Conservation (phyloP, 345 rosid genomes). For the Tarenaya hassleriana region DNA sequence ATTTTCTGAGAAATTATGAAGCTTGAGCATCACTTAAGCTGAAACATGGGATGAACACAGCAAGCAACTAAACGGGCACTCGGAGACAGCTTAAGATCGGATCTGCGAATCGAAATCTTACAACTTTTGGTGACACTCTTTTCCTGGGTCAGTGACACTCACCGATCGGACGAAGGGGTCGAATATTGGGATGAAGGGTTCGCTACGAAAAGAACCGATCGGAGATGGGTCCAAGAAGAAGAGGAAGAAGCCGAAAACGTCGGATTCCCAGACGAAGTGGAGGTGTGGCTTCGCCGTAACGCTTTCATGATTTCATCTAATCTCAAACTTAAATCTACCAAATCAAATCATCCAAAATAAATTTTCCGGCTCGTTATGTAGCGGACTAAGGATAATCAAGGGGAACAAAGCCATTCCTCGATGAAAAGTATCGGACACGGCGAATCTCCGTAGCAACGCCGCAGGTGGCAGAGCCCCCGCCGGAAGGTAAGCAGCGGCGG, state of each 20-base stretch:
- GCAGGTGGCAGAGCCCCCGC: slow-evolving; percentile 16
- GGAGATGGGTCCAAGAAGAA: slow-evolving; percentile 59
- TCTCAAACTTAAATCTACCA: slow-evolving; percentile 5
- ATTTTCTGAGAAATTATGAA: neutral
- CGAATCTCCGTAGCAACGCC: slow-evolving; percentile 21
- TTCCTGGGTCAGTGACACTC: slow-evolving; percentile 10
- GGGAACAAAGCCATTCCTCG: neutral
- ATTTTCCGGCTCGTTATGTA: slow-evolving; percentile 6
- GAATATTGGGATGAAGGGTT: no score
- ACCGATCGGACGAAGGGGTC: no score
- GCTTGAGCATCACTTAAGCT: slow-evolving; percentile 7
- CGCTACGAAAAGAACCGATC: no score
- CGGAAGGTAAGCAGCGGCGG: slow-evolving; percentile 20
- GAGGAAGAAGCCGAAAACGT: slow-evolving; percentile 58
- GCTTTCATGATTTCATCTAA: slow-evolving; percentile 53
- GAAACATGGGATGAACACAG: slow-evolving; percentile 1
- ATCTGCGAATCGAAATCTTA: slow-evolving; percentile 18
- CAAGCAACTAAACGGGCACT: slow-evolving; percentile 28
- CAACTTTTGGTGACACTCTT: neutral
- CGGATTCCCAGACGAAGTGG: slow-evolving; percentile 57
- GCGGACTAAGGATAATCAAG: slow-evolving; percentile 7
- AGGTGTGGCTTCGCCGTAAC: slow-evolving; percentile 71
- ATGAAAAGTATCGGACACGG: slow-evolving; percentile 2
- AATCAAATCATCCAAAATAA: neutral
- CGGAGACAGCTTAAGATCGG: slow-evolving; percentile 19